Conservation (phyloP, 2,329 filamentous ascomycete genomes). For the Colletotrichum musicola region DNA sequence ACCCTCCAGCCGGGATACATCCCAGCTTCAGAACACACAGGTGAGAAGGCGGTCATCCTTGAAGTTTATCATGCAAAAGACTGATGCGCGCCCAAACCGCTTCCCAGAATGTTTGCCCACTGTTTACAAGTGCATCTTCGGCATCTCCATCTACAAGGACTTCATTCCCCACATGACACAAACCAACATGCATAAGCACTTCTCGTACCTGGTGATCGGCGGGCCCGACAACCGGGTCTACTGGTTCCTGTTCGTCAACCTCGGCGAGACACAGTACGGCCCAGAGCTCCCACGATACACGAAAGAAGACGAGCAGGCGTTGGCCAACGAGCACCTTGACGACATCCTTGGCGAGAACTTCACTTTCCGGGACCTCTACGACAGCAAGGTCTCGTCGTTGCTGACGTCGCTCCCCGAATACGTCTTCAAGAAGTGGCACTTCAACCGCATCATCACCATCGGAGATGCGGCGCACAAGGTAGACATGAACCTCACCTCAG, state of each 20-base stretch:
- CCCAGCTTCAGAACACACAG: constrained; percentile 36
- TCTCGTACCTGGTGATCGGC: constrained; percentile 45
- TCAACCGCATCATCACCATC: constrained; percentile 46
- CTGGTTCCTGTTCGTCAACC: constrained; percentile 51
- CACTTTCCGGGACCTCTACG: constrained; percentile 48
- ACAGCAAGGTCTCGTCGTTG: constrained; percentile 44
- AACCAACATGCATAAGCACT: constrained; percentile 42
- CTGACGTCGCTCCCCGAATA: constrained; percentile 51
- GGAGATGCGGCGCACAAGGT: constrained; percentile 52
- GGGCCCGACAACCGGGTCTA: constrained; percentile 48
- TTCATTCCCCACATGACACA: constrained; percentile 39
- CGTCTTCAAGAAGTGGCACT: constrained; percentile 50
- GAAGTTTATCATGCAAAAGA: too few relatives aligned
- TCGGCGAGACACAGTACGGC: constrained; percentile 4
- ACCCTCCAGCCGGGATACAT: constrained; percentile 44
- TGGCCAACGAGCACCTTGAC: constrained; percentile 44
- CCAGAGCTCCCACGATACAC: constrained; percentile 46
- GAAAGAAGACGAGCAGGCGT: constrained; percentile 46
- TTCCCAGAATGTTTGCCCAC: constrained; percentile 14
- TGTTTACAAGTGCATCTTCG: constrained; percentile 53
- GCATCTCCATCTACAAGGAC: constrained; percentile 49
- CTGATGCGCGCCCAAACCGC: too few relatives aligned
- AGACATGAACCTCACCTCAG: background rate
- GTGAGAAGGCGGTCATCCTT: background rate
- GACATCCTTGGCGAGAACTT: constrained; percentile 42